Percentiles rank a stretch among this genome's conserved stretches.
Evolutionary conservation across 768 basidiomycete species (phyloP).

Genomic region (Scleroderma bovista): DNA sequence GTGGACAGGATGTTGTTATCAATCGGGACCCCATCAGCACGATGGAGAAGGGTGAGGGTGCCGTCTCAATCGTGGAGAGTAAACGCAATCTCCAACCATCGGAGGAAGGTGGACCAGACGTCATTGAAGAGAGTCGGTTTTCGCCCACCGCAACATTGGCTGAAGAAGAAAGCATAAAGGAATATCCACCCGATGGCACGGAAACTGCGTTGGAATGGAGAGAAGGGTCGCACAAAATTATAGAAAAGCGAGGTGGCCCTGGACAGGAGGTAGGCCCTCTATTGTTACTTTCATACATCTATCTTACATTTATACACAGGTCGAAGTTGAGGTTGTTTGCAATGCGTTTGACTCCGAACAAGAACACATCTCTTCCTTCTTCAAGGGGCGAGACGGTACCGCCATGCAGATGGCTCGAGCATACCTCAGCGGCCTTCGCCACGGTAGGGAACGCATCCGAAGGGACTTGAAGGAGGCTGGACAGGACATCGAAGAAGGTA

Average conservation of each 20-base stretch:
- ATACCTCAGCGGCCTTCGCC: slow-evolving; percentile 12
- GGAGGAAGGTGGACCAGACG: not conserved
- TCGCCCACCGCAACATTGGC: slow-evolving; percentile 2
- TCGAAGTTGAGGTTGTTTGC: slow-evolving; percentile 59
- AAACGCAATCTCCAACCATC: no score
- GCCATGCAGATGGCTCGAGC: slow-evolving; percentile 5
- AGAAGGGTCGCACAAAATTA: slow-evolving; percentile 62
- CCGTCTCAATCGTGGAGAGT: no score
- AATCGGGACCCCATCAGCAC: slow-evolving; percentile 64
- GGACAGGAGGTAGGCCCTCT: slow-evolving; percentile 59
- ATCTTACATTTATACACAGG: slow-evolving; percentile 33
- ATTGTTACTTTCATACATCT: not conserved
- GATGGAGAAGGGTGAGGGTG: slow-evolving; percentile 44
- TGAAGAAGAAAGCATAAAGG: slow-evolving; percentile 18
- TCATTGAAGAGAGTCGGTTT: slow-evolving; percentile 7
- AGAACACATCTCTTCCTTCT: slow-evolving; percentile 3
- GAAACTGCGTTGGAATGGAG: slow-evolving; percentile 50
- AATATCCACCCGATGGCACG: slow-evolving; percentile 41
- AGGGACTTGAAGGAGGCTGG: slow-evolving; percentile 22
- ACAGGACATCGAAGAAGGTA: slow-evolving; percentile 11
- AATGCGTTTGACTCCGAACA: slow-evolving; percentile 27
- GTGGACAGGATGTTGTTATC: slow-evolving; percentile 76
- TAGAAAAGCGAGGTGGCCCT: slow-evolving; percentile 54
- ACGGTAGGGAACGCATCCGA: slow-evolving; percentile 12
- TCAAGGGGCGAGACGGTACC: not conserved